A percentile compares a stretch with the other conserved stretches of the same genome.
Evolutionary conservation across 2,329 filamentous ascomycete genomes (phyloP).

Genomic region (Colletotrichum sp.): DNA sequence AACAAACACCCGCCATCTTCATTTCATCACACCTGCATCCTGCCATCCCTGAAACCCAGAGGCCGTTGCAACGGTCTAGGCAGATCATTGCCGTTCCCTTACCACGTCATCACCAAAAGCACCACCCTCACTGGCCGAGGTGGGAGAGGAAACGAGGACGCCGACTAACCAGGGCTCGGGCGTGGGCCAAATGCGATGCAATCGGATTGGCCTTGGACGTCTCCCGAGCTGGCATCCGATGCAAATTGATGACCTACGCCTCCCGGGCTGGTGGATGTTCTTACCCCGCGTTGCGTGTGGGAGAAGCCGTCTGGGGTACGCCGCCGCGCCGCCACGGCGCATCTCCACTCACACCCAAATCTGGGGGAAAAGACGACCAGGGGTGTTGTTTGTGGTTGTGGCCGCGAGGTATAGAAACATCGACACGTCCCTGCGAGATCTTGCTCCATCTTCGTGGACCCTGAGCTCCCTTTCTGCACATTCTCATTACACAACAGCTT

Average conservation of each 20-base stretch:
- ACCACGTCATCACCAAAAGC: neutral
- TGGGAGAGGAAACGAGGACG: neutral
- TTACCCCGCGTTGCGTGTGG: conserved; percentile 14
- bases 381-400: neutral
- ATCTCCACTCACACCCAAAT: neutral
- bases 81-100: neutral
- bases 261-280: conserved; percentile 2
- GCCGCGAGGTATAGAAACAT: neutral
- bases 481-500: neutral
- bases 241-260: neutral
- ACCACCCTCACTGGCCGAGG: neutral
- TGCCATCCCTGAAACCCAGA: neutral
- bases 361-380: neutral
- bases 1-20: neutral
- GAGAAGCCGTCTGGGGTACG: conserved; percentile 7
- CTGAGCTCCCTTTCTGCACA: neutral
- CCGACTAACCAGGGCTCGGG: neutral
- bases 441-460: neutral
- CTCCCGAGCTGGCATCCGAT: conserved; percentile 8
- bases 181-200: neutral
- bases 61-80: neutral
- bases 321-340: neutral
- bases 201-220: neutral
- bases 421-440: neutral
- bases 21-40: neutral